phyloP scores from a whole-genome alignment of 2,329 filamentous ascomycete genomes.

The Podosphaera xanthii region DNA sequence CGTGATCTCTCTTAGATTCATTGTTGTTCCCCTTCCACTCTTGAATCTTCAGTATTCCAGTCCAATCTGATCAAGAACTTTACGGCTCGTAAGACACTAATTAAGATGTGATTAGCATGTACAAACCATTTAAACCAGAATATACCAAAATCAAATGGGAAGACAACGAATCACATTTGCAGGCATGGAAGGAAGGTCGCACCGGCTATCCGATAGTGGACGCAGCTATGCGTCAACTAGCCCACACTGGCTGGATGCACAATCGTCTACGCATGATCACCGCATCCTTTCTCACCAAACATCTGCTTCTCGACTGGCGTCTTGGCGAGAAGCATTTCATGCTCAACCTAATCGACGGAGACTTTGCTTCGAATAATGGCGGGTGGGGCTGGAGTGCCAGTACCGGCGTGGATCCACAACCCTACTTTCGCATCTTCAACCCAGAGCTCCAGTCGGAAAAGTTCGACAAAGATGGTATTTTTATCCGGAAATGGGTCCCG shows the following conservation, averaged over 20 bases:
- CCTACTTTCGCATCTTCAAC: conserved; percentile 82
- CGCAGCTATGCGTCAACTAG: conserved; percentile 63
- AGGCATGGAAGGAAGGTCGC: conserved; percentile 48
- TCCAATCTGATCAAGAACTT: too few relatives aligned
- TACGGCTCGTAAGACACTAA: too few relatives aligned
- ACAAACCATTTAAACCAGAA: conserved; percentile 61
- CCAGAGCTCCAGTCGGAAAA: conserved; percentile 66
- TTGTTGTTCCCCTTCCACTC: too few relatives aligned
- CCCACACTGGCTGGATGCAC: conserved; percentile 52
- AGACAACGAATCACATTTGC: conserved; percentile 44
- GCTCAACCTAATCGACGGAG: conserved; percentile 29
- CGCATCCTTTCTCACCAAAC: conserved; percentile 59
- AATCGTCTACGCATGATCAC: conserved; percentile 71
- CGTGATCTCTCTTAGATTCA: too few relatives aligned
- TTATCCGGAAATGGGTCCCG: conserved; percentile 63
- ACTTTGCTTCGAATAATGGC: conserved; percentile 17
- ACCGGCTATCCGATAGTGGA: conserved; percentile 73
- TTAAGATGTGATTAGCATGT: conserved; percentile 27
- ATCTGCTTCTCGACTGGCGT: conserved; percentile 64
- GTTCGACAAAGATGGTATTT: conserved; percentile 57
- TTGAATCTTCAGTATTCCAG: too few relatives aligned
- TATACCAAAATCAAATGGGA: conserved; percentile 70
- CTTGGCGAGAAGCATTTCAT: conserved; percentile 67
- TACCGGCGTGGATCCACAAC: conserved; percentile 63
- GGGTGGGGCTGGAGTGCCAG: conserved; percentile 28